phyloP scores from a whole-genome alignment of 129 eudicot genomes.

The Tanacetum coccineum region DNA sequence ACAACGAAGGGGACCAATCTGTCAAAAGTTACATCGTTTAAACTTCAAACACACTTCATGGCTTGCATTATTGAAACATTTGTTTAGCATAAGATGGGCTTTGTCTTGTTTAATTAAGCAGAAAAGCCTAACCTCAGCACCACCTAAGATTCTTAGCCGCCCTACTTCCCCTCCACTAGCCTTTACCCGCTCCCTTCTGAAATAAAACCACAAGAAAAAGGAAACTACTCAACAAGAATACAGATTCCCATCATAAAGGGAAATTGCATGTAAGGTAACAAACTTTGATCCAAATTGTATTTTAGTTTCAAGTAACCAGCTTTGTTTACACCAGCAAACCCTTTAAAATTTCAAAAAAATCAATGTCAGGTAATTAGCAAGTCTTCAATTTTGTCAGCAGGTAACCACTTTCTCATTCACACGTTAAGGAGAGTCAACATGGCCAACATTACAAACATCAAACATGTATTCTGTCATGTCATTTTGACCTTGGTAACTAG shows the following conservation, averaged over 20 bases:
- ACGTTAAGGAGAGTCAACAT: no score
- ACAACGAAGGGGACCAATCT: conserved; percentile 93
- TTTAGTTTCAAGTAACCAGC: no score
- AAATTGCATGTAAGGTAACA: no score
- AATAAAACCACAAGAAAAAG: conserved; percentile 17
- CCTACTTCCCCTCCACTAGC: conserved; percentile 97
- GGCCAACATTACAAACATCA: no score
- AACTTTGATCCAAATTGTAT: no score
- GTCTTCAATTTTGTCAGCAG: no score
- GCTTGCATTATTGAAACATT: not conserved
- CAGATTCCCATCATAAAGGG: not conserved
- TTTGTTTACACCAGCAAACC: no score
- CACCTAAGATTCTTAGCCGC: conserved; percentile 75
- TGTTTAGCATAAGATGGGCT: not conserved
- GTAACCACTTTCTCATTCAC: no score
- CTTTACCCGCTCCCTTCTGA: conserved; percentile 75
- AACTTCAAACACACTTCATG: not conserved
- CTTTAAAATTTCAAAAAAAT: no score
- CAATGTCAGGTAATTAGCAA: no score
- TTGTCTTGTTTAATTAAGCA: not conserved
- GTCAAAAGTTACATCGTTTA: conserved; percentile 17
- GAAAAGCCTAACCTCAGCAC: conserved; percentile 50
- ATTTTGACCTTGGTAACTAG: no score
- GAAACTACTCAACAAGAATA: not conserved
- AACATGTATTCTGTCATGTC: no score